These are phyloP conservation scores for Rostrohypoxylon terebratum DNA, from an alignment of 495 filamentous ascomycete genomes.

Conservation along the genomic window DNA sequence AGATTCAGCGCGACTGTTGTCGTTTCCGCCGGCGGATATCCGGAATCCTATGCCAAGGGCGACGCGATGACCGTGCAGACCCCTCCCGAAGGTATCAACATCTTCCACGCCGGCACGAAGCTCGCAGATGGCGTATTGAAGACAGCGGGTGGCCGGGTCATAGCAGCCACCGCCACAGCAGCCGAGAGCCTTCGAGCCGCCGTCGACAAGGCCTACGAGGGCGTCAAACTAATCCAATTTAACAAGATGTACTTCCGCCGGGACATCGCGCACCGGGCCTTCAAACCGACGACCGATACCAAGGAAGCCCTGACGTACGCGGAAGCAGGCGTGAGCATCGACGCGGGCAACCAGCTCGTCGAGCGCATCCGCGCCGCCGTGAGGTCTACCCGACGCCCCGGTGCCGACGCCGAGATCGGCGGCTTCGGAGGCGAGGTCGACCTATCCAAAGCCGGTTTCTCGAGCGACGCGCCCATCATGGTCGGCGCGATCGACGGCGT, in stretches of 20 bases:
- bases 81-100: slow-evolving; percentile 64
- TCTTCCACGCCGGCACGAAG: slow-evolving; percentile 95
- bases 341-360: slow-evolving; percentile 90
- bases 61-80: slow-evolving; percentile 71
- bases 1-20: slow-evolving; percentile 89
- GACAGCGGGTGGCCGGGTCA: slow-evolving; percentile 89
- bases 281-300: slow-evolving; percentile 54
- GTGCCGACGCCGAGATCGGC: slow-evolving; percentile 90
- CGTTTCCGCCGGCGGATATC: slow-evolving; percentile 94
- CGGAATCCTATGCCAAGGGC: slow-evolving; percentile 86
- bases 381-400: slow-evolving; percentile 79
- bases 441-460: slow-evolving; percentile 79
- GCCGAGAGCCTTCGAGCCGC: slow-evolving; percentile 77
- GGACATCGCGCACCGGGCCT: slow-evolving; percentile 86
- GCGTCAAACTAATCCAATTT: slow-evolving; percentile 82
- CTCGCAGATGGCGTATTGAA: slow-evolving; percentile 70
- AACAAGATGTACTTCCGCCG: slow-evolving; percentile 91
- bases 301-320: slow-evolving; percentile 86
- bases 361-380: slow-evolving; percentile 88
- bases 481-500: slow-evolving; percentile 95
- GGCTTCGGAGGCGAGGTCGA: slow-evolving; percentile 95
- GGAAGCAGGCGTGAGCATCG: slow-evolving; percentile 90
- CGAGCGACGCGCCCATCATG: slow-evolving; percentile 73
- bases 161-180: slow-evolving; percentile 85
- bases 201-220: slow-evolving; percentile 83